Conservation (phyloP, 2,329 filamentous ascomycete genomes). For the Aureobasidium mangrovei region DNA sequence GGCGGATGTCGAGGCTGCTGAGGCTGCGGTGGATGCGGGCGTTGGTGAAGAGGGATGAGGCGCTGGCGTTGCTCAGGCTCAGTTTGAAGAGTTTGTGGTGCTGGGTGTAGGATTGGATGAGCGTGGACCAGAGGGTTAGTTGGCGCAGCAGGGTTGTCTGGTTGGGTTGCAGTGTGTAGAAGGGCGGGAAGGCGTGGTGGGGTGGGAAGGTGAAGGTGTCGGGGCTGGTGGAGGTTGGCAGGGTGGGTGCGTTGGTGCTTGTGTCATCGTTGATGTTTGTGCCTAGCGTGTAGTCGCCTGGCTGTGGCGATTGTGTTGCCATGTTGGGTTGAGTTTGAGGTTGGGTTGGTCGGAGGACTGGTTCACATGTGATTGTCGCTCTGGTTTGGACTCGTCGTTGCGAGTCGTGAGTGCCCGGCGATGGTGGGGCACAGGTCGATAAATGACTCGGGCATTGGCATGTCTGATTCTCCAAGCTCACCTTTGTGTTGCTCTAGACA, state of each 20-base stretch:
- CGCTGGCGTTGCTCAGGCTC: constrained; percentile 52
- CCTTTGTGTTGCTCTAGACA: too few relatives aligned
- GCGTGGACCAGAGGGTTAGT: constrained; percentile 73
- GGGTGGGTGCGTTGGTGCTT: constrained; percentile 7
- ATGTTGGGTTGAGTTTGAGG: not conserved
- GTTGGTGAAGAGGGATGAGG: constrained; percentile 51
- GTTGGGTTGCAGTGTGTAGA: constrained; percentile 77
- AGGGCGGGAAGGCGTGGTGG: constrained; percentile 67
- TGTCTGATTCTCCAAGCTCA: too few relatives aligned
- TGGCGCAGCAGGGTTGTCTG: constrained; percentile 64
- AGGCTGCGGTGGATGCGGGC: constrained; percentile 35
- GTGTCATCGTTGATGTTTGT: not conserved
- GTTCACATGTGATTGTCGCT: too few relatives aligned
- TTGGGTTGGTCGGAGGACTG: not conserved
- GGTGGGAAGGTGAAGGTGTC: constrained; percentile 34
- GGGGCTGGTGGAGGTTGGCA: constrained; percentile 6
- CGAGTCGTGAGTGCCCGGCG: too few relatives aligned
- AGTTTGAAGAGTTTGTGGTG: constrained; percentile 70
- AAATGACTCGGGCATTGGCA: too few relatives aligned
- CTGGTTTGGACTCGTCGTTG: too few relatives aligned
- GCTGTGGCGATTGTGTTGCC: too few relatives aligned
- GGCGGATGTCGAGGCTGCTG: constrained; percentile 43
- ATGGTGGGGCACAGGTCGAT: too few relatives aligned
- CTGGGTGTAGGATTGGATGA: constrained; percentile 76
- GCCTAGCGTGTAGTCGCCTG: too few relatives aligned